Percentiles rank a stretch among this genome's conserved stretches.
Evolutionary conservation across 306 rosid species (phyloP).

Genomic region (Prunus mume): DNA sequence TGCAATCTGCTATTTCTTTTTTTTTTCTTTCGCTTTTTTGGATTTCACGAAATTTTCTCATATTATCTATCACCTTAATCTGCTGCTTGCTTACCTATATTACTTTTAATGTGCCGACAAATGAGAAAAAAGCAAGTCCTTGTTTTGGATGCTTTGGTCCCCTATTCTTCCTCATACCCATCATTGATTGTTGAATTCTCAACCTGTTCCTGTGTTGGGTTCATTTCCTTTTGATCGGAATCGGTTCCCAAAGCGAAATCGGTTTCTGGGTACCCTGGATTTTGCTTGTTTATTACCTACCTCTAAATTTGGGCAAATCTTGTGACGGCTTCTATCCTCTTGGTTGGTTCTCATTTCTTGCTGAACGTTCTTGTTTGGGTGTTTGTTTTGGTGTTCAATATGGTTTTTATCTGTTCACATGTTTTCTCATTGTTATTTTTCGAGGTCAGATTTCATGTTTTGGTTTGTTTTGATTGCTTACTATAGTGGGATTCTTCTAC

Average conservation of each 20-base stretch:
- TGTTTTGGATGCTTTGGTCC: constrained; percentile 14
- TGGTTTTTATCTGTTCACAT: background rate
- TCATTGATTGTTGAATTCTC: constrained; percentile 27
- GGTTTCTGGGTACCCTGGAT: constrained; percentile 29
- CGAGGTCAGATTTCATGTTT: constrained; percentile 20
- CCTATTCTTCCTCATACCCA: constrained; percentile 10
- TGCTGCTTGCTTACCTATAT: constrained; percentile 15
- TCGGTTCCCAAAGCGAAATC: constrained; percentile 27
- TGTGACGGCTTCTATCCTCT: background rate
- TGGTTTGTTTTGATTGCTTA: constrained; percentile 10
- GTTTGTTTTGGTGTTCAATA: constrained; percentile 9
- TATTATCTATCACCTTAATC: constrained; percentile 8
- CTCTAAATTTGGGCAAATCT: constrained; percentile 13
- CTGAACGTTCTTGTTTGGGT: constrained; percentile 10
- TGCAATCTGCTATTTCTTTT: constrained; percentile 14
- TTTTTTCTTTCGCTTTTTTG: background rate
- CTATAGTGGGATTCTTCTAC: constrained; percentile 5
- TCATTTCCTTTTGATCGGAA: constrained; percentile 31
- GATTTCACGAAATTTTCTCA: background rate
- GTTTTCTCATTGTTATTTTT: background rate
- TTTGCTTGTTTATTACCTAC: constrained; percentile 9
- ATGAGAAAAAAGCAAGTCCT: constrained; percentile 7
- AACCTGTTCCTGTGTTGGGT: constrained; percentile 22
- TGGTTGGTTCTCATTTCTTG: constrained; percentile 26
- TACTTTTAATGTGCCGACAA: constrained; percentile 32